A percentile compares a stretch with the other conserved stretches of the same genome.
Evolutionary conservation across 2,329 filamentous ascomycete species (phyloP).

Genomic region (Pseudocercospora fijiensis): DNA sequence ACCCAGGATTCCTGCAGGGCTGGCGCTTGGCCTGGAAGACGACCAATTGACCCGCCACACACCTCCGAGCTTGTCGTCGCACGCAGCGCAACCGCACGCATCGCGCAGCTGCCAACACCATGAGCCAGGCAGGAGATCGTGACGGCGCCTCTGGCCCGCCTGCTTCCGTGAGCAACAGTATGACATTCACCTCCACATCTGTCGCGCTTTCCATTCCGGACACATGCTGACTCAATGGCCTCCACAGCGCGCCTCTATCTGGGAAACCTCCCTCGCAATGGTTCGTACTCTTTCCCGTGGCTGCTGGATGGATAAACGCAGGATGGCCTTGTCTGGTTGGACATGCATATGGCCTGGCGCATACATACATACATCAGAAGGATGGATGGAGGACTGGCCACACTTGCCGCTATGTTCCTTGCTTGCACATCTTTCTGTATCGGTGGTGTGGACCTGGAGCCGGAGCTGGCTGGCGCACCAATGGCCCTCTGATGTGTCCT

Average conservation of each 20-base stretch:
- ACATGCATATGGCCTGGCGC: constrained; percentile 22
- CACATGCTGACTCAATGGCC: constrained; percentile 5
- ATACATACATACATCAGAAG: constrained; percentile 19
- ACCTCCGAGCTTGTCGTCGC: not conserved
- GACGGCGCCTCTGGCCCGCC: constrained; percentile 7
- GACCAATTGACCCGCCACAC: not conserved
- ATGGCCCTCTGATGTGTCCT: constrained; percentile 19
- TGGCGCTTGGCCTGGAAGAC: not conserved
- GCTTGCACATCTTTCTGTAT: constrained; percentile 17
- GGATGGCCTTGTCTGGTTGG: constrained; percentile 26
- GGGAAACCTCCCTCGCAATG: constrained; percentile 94
- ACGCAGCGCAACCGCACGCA: not conserved
- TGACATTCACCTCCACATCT: not conserved
- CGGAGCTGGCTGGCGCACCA: constrained; percentile 30
- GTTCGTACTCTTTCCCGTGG: constrained; percentile 57
- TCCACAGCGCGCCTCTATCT: constrained; percentile 41
- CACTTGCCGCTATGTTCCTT: constrained; percentile 20
- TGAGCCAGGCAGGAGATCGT: constrained; percentile 5
- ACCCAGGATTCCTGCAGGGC: not conserved
- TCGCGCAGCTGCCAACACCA: not conserved
- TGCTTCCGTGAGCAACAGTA: constrained; percentile 4
- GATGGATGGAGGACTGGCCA: constrained; percentile 25
- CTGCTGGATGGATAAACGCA: constrained; percentile 30
- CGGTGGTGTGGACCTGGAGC: constrained; percentile 29
- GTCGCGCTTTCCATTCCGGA: not conserved